Evolutionary conservation across 257 asterid genomes (phyloP).

Genomic region (Misopates orontium): DNA sequence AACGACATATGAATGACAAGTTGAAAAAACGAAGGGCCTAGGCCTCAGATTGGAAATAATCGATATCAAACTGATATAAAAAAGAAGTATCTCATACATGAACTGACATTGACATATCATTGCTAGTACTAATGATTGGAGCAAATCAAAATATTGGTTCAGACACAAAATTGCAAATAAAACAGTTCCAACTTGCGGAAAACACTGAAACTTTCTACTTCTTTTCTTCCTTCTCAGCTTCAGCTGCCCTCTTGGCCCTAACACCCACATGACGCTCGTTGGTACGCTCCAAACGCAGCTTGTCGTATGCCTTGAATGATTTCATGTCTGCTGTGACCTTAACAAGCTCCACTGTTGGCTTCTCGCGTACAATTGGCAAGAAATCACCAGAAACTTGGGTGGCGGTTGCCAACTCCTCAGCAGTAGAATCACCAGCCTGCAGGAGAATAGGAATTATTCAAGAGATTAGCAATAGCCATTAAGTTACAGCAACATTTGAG

Average conservation of each 20-base stretch:
- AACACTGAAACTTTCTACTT: conserved; percentile 26
- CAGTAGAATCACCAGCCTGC: conserved; percentile 63
- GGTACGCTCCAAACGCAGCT: conserved; percentile 61
- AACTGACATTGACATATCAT: conserved; percentile 8
- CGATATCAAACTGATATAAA: conserved; percentile 1
- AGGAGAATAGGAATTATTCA: neutral
- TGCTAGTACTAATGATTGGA: conserved; percentile 9
- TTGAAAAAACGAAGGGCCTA: too few species aligned
- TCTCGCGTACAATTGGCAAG: conserved; percentile 55
- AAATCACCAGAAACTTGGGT: conserved; percentile 55
- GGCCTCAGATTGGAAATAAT: too few species aligned
- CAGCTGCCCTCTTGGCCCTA: conserved; percentile 69
- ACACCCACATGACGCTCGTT: conserved; percentile 60
- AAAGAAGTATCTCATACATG: conserved; percentile 17
- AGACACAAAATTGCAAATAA: conserved; percentile 9
- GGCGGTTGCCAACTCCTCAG: conserved; percentile 69
- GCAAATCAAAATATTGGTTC: conserved; percentile 23
- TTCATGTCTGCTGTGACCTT: conserved; percentile 63
- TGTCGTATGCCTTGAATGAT: conserved; percentile 56
- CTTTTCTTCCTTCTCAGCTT: conserved; percentile 73
- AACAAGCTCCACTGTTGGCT: conserved; percentile 62
- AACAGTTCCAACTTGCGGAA: conserved; percentile 19
- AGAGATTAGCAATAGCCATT: neutral
- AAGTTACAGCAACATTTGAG: neutral
- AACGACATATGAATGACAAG: too few species aligned